These are phyloP conservation scores for Karstenula rhodostoma DNA, from an alignment of 2,329 filamentous ascomycete genomes.

Conservation along the genomic window DNA sequence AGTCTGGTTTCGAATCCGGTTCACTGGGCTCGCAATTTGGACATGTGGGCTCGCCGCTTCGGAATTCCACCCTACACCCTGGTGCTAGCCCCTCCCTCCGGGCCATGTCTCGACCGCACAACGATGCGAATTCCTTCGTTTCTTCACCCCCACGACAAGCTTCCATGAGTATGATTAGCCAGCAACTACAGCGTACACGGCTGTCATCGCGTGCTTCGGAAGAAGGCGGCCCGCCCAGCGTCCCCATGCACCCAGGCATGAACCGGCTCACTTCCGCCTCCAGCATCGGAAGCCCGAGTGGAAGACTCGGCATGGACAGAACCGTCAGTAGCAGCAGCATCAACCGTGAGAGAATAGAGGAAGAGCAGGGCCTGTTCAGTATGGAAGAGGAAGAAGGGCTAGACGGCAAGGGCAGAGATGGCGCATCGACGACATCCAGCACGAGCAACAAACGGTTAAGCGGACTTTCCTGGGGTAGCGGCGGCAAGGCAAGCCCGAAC, in stretches of 20 bases:
- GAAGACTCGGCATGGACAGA: constrained; percentile 47
- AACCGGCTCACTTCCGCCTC: constrained; percentile 43
- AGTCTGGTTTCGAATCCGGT: constrained; percentile 51
- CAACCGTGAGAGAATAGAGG: constrained; percentile 51
- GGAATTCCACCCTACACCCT: constrained; percentile 65
- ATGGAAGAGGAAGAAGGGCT: constrained; percentile 53
- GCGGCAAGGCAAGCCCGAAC: constrained; percentile 45
- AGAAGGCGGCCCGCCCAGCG: constrained; percentile 33
- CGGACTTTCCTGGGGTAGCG: constrained; percentile 48
- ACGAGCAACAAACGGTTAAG: constrained; percentile 48
- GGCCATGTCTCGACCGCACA: constrained; percentile 58
- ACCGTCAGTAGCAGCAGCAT: constrained; percentile 52
- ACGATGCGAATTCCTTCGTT: constrained; percentile 60
- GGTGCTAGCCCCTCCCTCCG: constrained; percentile 60
- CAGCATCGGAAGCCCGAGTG: constrained; percentile 41
- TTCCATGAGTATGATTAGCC: constrained; percentile 69
- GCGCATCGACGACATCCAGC: constrained; percentile 43
- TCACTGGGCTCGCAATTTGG: constrained; percentile 59
- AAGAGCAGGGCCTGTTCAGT: constrained; percentile 53
- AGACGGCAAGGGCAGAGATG: constrained; percentile 42
- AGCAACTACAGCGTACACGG: constrained; percentile 60
- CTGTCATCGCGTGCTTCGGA: constrained; percentile 46
- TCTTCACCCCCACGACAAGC: constrained; percentile 65
- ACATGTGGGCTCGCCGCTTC: constrained; percentile 71
- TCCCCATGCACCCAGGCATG: constrained; percentile 73